These are phyloP conservation scores for Nakaseomyces uthaithaninus DNA, from an alignment of 1,139 yeast genomes.

Conservation along the genomic window DNA sequence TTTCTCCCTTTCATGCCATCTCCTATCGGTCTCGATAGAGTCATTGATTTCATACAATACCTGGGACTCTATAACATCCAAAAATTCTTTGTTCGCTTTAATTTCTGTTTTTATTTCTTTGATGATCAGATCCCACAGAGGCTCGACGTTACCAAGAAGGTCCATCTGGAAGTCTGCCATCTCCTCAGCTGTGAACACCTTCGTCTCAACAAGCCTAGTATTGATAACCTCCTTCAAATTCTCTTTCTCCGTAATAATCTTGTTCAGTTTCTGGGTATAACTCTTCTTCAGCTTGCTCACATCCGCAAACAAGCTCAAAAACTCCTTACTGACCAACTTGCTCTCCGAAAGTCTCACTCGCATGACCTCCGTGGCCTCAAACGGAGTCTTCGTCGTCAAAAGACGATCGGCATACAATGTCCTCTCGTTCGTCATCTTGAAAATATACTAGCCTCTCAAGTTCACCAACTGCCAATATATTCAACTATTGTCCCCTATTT, in stretches of 20 bases:
- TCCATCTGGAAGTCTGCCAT: conserved; percentile 37
- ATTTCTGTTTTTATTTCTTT: conserved; percentile 46
- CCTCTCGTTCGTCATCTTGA: conserved; percentile 1
- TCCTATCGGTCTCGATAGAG: conserved; percentile 45
- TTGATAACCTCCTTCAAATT: conserved; percentile 33
- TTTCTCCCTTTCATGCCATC: conserved; percentile 38
- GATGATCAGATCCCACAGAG: conserved; percentile 50
- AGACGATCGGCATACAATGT: conserved; percentile 37
- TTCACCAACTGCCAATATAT: too few species aligned
- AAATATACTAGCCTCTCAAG: too few species aligned
- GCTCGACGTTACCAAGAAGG: conserved; percentile 45
- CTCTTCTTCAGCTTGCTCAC: conserved; percentile 42
- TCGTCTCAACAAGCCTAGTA: conserved; percentile 25
- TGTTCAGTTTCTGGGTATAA: conserved; percentile 43
- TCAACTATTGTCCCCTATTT: background rate
- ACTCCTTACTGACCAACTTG: conserved; percentile 39
- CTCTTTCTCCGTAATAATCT: conserved; percentile 39
- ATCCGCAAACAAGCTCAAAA: conserved; percentile 47
- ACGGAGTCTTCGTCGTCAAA: conserved; percentile 38
- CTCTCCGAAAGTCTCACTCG: conserved; percentile 39
- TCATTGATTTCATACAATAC: conserved; percentile 47
- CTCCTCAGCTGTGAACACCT: conserved; percentile 29
- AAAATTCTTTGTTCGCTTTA: conserved; percentile 42
- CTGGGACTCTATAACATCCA: conserved; percentile 47
- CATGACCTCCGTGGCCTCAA: conserved; percentile 40